Evolutionary conservation across 805 yeast genomes (phyloP), one percentile per base, ranked within the genome.

Genomic region (Cyberlindnera saturnus): DNA sequence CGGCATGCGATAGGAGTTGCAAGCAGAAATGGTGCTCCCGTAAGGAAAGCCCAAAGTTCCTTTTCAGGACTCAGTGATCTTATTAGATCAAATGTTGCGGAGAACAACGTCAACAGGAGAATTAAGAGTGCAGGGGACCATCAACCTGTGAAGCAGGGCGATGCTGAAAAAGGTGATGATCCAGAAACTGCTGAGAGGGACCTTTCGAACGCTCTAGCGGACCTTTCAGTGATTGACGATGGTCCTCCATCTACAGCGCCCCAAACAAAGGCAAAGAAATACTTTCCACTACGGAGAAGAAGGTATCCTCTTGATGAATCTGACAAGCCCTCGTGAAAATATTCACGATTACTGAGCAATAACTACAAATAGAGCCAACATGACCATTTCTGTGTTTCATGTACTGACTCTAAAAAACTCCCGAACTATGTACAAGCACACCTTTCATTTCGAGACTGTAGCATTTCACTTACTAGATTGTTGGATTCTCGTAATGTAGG

Each of bases 401-500:
- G 16, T 18, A 40, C 30, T n/a, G 30, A 15, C 33, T 19, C 20
- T 34, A 11, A 20, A 17, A 15, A 13, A 6, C 23, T 19, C 23
- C 32, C 32, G 10, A 19, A 7, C n/a, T 42, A 47, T 40, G 39
- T 39, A 42, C 44, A 39, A 31, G 33, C 39, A 16, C 23, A 19
- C 39, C 15, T 31, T n/a, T 23, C 32, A 10, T 18, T 17, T 9
- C 19, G 4, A 17, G 32, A 15, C 15, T 23, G 5, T n/a, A 10
- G 9, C 1, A 16, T 23, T n/a, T 48, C 32, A 53, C 36, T 45
- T 47, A 19, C 39, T 39, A 16, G 50, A 69, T 55, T 75, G 75
- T 64, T 83, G 89, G 54, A 87, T 84, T 63, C 96, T 77, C 26
- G 77, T 60, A 40, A 88, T 77, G 63, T 88, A 89, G 10, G 86